Evolutionary conservation across 139 green algal genomes (phyloP).

Genomic region (Eudorina sp.): DNA sequence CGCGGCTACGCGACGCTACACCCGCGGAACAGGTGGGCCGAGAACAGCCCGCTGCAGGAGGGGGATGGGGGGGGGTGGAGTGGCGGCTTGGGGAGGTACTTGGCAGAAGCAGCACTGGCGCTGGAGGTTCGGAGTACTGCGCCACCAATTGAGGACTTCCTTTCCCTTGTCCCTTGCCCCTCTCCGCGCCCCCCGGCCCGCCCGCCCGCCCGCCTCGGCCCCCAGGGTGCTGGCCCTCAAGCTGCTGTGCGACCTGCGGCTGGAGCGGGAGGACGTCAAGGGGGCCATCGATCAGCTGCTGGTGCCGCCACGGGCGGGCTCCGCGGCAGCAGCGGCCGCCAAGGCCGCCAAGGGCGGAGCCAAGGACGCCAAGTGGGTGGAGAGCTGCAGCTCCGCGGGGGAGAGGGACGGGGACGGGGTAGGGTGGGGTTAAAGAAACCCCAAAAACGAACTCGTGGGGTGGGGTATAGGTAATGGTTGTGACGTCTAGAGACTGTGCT

Average conservation of each 20-base stretch:
- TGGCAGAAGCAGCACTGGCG: too few relatives aligned
- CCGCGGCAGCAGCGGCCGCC: constrained; percentile 3
- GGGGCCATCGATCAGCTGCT: constrained; percentile 3
- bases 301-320: not conserved
- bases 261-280: constrained; percentile 45
- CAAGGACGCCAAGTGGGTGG: too few relatives aligned
- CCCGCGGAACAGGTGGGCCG: constrained; percentile 8
- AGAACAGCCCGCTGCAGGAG: too few relatives aligned
- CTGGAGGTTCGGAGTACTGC: too few relatives aligned
- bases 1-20: constrained; percentile 11
- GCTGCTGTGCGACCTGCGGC: constrained; percentile 44
- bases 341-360: not conserved
- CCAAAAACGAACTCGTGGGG: too few relatives aligned
- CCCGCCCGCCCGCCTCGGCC: not conserved
- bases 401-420: too few relatives aligned
- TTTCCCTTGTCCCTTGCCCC: not conserved
- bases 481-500: too few relatives aligned
- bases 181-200: not conserved
- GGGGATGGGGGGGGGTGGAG: not conserved
- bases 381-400: too few relatives aligned
- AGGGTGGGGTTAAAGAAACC: too few relatives aligned
- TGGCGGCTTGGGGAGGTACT: too few relatives aligned
- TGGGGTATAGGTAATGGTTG: too few relatives aligned
- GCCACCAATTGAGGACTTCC: too few relatives aligned
- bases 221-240: constrained; percentile 44